Percentiles rank a stretch among this genome's conserved stretches.
phyloP scores from a whole-genome alignment of 345 rosid genomes.

The Arabidopsis suecica region DNA sequence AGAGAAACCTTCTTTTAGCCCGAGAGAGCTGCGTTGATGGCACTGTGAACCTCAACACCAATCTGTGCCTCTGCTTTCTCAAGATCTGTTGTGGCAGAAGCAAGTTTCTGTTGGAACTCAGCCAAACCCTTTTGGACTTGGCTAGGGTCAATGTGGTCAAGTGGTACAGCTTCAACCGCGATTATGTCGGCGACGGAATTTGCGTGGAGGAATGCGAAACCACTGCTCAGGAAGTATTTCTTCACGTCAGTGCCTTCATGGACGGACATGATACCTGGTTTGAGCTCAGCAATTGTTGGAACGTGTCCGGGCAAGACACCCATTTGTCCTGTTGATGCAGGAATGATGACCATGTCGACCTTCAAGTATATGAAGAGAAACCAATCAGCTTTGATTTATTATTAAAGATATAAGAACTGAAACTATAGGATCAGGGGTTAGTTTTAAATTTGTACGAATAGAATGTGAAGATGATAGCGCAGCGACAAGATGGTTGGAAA shows the following conservation, averaged over 20 bases:
- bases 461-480: background rate
- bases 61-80: slow-evolving; percentile 94
- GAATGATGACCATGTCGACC: slow-evolving; percentile 97
- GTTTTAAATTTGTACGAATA: background rate
- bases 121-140: slow-evolving; percentile 88
- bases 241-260: slow-evolving; percentile 76
- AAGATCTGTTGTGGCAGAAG: slow-evolving; percentile 73
- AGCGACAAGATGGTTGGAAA: background rate
- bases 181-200: slow-evolving; percentile 82
- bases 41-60: slow-evolving; percentile 81
- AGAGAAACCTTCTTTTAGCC: slow-evolving; percentile 50
- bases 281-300: slow-evolving; percentile 83
- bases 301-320: slow-evolving; percentile 93
- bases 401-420: slow-evolving; percentile 3
- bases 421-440: background rate
- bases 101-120: slow-evolving; percentile 74
- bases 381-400: slow-evolving; percentile 31
- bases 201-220: slow-evolving; percentile 80
- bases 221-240: slow-evolving; percentile 89
- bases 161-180: slow-evolving; percentile 77
- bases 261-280: slow-evolving; percentile 87
- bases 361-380: slow-evolving; percentile 37
- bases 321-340: slow-evolving; percentile 93
- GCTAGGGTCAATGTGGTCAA: slow-evolving; percentile 68
- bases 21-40: slow-evolving; percentile 63